Conservation (phyloP, 1,139 yeast species). For the Geotrichum klebahnii region DNA sequence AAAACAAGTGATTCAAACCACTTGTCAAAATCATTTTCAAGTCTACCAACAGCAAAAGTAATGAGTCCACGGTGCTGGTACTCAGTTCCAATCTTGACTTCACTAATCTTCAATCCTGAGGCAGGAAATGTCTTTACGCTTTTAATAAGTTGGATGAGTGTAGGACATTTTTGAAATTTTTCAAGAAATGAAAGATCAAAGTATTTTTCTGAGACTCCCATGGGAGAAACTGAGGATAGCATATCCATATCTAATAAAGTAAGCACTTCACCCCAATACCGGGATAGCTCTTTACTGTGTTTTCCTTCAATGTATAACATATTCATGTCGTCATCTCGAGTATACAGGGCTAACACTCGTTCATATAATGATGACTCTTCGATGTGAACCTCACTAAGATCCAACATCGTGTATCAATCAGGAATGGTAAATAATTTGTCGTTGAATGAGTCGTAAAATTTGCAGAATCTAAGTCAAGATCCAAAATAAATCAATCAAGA, state of each 20-base stretch:
- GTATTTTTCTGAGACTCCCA: constrained; percentile 16
- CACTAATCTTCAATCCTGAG: constrained; percentile 17
- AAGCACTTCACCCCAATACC: constrained; percentile 13
- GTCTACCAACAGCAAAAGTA: constrained; percentile 8
- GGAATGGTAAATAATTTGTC: no score
- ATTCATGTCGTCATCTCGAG: constrained; percentile 12
- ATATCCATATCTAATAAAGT: not conserved
- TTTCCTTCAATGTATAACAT: constrained; percentile 15
- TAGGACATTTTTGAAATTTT: not conserved
- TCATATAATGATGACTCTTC: constrained; percentile 20
- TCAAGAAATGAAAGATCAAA: constrained; percentile 6
- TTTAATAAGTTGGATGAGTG: not conserved
- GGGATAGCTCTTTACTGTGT: constrained; percentile 4
- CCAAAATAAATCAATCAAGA: no score
- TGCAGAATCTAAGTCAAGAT: no score
- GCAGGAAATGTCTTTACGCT: constrained; percentile 2
- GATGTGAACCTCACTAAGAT: constrained; percentile 14
- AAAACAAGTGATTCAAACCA: constrained; percentile 23
- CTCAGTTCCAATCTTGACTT: constrained; percentile 12
- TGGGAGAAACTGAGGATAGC: not conserved
- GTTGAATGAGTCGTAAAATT: no score
- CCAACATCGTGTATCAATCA: no score
- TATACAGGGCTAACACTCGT: constrained; percentile 18
- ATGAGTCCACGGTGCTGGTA: constrained; percentile 20
- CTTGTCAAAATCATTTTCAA: constrained; percentile 16